Base-by-base conservation (phyloP, 2,329 filamentous ascomycete species). In the Arthrobotrys megalospora region DNA sequence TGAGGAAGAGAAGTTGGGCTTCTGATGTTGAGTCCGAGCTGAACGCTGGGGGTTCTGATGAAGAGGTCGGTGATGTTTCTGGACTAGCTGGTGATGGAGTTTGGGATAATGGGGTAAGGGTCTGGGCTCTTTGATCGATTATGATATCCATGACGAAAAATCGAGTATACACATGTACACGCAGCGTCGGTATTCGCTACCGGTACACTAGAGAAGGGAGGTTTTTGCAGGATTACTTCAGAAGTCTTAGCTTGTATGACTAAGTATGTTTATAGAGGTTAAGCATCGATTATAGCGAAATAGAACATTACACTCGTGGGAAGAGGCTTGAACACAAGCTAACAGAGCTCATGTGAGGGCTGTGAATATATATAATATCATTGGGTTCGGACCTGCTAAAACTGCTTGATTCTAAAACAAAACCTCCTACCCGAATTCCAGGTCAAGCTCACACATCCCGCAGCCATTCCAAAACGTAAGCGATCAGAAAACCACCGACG, bases 61-160 rank as follows among this genome's bases (percentile, higher is more conserved):
- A 28, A 28, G 24, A 28, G 24, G 5, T 5, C n/a, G 6, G 21
- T 65, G 19, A 32, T 80, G 41, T 1, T 55, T 36, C 24, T 3
- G 14, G 21, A 12, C 14, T 21, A 19, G 32, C 14, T 6, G 45
- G 34, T 7, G 58, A 65, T 28, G 45, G 14, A 6, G 28, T 72
- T 21, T 72, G 68, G 68, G 68, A 72, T 72, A 72, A 72, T 32
- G 68, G 68, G 16, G 48, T 72, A 11, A 45, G 43, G 7, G n/a
- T 64, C 28, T 72, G 68, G 68, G 58, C 58, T 10, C n/a, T 72
- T n/a, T 72, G 41, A 48, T 28, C 16, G 21, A 41, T 34, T 11
- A 34, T 11, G n/a, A 32, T n/a, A 47, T 28, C 3, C 5, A 47
- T 14, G 28, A 24, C 34, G 24, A 41, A 43, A 50, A 2, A 1